These are phyloP conservation scores for Neurospora sp. DNA, from an alignment of 495 filamentous ascomycete species.

Conservation along the genomic window DNA sequence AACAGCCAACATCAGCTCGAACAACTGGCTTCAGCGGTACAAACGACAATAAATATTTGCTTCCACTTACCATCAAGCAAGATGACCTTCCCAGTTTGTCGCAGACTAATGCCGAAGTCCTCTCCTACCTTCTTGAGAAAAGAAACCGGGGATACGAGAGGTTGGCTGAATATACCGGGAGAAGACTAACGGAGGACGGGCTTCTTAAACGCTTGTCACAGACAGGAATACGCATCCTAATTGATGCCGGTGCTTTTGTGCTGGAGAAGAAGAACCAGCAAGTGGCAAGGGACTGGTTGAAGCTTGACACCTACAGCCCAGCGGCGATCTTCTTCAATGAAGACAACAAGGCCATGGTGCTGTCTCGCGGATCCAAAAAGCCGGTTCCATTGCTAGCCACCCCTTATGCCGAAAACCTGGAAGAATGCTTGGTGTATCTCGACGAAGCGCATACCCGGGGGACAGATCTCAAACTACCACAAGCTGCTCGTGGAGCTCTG, in stretches of 20 bases:
- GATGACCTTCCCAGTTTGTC: slow-evolving; percentile 35
- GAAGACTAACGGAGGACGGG: slow-evolving; percentile 28
- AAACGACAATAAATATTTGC: slow-evolving; percentile 38
- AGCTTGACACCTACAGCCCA: slow-evolving; percentile 20
- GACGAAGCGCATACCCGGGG: slow-evolving; percentile 41
- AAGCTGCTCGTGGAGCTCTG: slow-evolving; percentile 29
- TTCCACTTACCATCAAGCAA: slow-evolving; percentile 44
- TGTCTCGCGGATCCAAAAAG: slow-evolving; percentile 15
- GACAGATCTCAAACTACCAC: slow-evolving; percentile 37
- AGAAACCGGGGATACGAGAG: not conserved
- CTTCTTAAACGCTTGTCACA: slow-evolving; percentile 22
- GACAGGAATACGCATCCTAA: slow-evolving; percentile 29
- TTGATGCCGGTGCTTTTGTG: slow-evolving; percentile 43
- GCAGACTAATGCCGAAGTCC: slow-evolving; percentile 45
- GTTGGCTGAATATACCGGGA: not conserved
- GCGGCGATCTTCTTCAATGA: slow-evolving; percentile 24
- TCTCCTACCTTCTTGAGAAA: not conserved
- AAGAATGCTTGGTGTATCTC: slow-evolving; percentile 34
- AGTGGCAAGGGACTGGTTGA: slow-evolving; percentile 39
- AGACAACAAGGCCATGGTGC: slow-evolving; percentile 32
- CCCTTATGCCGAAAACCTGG: slow-evolving; percentile 31
- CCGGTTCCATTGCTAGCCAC: slow-evolving; percentile 25
- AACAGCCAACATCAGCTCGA: not conserved
- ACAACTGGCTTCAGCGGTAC: slow-evolving; percentile 50
- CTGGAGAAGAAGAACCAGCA: slow-evolving; percentile 33